These are phyloP conservation scores for Cryptococcus sp. DNA, from an alignment of 1,284 basidiomycete genomes.

Conservation along the genomic window DNA sequence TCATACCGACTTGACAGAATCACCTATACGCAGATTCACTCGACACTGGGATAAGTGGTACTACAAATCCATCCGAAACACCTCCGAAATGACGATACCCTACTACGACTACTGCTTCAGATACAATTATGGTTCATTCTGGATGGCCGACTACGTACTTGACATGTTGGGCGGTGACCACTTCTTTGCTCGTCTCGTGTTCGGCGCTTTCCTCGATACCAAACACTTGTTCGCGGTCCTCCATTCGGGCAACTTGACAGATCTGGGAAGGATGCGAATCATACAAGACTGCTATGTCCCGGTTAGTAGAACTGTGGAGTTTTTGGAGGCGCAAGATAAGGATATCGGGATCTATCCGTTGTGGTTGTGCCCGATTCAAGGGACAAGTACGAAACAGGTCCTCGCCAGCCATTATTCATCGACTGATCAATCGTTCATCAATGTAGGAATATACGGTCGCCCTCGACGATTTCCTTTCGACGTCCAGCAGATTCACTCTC, in stretches of 20 bases:
- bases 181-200: slow-evolving; percentile 2
- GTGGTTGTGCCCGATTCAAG: slow-evolving; percentile 13
- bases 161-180: slow-evolving; percentile 11
- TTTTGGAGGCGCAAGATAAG: slow-evolving; percentile 4
- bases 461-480: slow-evolving; percentile 12
- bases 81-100: slow-evolving; percentile 3
- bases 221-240: slow-evolving; percentile 15
- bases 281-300: slow-evolving; percentile 15
- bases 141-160: slow-evolving; percentile 16
- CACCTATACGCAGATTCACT: slow-evolving; percentile 2
- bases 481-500: background rate
- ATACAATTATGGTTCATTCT: slow-evolving; percentile 17
- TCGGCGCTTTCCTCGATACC: slow-evolving; percentile 12
- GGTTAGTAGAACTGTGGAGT: background rate
- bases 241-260: slow-evolving; percentile 6
- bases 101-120: slow-evolving; percentile 15
- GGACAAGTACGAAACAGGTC: slow-evolving; percentile 1
- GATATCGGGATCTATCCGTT: slow-evolving; percentile 12
- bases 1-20: slow-evolving; percentile 1
- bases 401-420: background rate
- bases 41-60: slow-evolving; percentile 16
- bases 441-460: slow-evolving; percentile 17
- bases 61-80: slow-evolving; percentile 10
- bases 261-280: slow-evolving; percentile 14
- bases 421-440: slow-evolving; percentile 3